Evolutionary conservation across 345 rosid species (phyloP).

Genomic region (Physaria fendleri): DNA sequence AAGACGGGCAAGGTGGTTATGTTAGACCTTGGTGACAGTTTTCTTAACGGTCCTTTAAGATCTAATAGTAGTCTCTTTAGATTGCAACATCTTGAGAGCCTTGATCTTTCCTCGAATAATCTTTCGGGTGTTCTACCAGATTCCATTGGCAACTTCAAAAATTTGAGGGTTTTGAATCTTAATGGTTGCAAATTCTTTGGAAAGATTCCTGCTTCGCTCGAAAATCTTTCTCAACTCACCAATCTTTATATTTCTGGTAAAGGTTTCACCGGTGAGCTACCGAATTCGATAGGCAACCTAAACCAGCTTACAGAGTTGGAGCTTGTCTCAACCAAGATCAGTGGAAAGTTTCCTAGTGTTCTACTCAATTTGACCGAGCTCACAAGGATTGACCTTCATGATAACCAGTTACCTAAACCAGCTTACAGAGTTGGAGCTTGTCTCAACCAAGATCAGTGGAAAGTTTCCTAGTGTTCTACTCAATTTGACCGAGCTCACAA

Average conservation of each 20-base stretch:
- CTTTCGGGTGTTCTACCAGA: slow-evolving; percentile 19
- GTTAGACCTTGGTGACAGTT: not conserved
- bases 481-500: not conserved
- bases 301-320: not conserved
- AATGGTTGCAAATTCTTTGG: not conserved
- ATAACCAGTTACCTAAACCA: slow-evolving; percentile 2
- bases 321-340: not conserved
- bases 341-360: not conserved
- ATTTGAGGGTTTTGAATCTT: slow-evolving; percentile 2
- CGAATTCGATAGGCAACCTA: not conserved
- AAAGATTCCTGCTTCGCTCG: slow-evolving; percentile 19
- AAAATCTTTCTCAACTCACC: slow-evolving; percentile 24
- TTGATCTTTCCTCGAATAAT: not conserved
- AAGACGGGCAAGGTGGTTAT: slow-evolving; percentile 4
- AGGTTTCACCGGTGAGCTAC: slow-evolving; percentile 24
- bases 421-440: not conserved
- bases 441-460: not conserved
- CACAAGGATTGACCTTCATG: not conserved
- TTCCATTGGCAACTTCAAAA: slow-evolving; percentile 10
- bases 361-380: slow-evolving; percentile 14
- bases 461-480: not conserved
- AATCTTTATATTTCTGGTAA: slow-evolving; percentile 24
- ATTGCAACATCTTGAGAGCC: not conserved
- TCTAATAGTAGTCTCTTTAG: not conserved
- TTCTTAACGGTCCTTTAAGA: slow-evolving; percentile 6